Evolutionary conservation across 768 basidiomycete genomes (phyloP).

Genomic region (Xanthoconium purpureum): DNA sequence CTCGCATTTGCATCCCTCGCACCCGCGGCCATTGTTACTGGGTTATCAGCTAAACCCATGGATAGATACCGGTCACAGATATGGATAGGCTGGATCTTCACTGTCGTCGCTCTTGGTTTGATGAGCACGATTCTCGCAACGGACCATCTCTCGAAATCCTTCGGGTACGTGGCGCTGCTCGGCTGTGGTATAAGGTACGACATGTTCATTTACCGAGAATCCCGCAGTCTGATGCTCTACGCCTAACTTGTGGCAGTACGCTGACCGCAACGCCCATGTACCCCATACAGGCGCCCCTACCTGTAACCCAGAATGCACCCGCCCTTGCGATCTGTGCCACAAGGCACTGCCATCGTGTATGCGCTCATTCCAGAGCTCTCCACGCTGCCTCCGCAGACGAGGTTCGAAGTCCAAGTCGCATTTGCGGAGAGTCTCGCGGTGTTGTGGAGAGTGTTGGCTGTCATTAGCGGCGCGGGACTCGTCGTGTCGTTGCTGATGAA

Average conservation of each 20-base stretch:
- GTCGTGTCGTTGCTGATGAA: slow-evolving; percentile 8
- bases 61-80: slow-evolving; percentile 34
- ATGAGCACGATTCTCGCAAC: slow-evolving; percentile 29
- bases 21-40: slow-evolving; percentile 32
- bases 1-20: slow-evolving; percentile 23
- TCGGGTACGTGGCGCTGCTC: slow-evolving; percentile 12
- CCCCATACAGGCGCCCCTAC: slow-evolving; percentile 47
- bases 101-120: slow-evolving; percentile 36
- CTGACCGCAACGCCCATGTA: slow-evolving; percentile 32
- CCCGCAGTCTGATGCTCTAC: not conserved
- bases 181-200: slow-evolving; percentile 5
- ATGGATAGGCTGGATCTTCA: slow-evolving; percentile 33
- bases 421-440: slow-evolving; percentile 39
- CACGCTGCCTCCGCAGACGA: slow-evolving; percentile 32
- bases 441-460: slow-evolving; percentile 43
- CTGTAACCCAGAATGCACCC: slow-evolving; percentile 37
- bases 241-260: not conserved
- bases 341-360: slow-evolving; percentile 43
- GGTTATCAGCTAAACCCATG: slow-evolving; percentile 27
- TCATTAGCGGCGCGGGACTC: slow-evolving; percentile 22
- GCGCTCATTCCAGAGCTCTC: slow-evolving; percentile 44
- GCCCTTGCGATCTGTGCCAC: slow-evolving; percentile 39
- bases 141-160: slow-evolving; percentile 19
- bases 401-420: slow-evolving; percentile 36
- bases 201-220: not conserved